Evolutionary conservation across 2,329 filamentous ascomycete species (phyloP).

Genomic region (Aspergillus costaricaensis): DNA sequence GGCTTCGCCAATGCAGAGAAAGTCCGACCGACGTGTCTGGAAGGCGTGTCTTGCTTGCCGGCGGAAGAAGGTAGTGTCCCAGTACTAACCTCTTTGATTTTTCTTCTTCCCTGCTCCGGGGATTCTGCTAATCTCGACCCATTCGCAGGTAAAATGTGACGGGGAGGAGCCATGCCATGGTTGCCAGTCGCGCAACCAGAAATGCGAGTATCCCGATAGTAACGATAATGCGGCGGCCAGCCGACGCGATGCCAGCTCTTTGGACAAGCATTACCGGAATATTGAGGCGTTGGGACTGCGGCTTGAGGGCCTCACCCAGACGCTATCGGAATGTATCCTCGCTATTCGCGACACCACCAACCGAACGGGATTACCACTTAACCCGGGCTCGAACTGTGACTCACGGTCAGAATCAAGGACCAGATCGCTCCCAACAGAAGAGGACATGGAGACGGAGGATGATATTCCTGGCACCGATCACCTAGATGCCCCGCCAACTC

Average conservation of each 20-base stretch:
- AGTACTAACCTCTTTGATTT: too few relatives aligned
- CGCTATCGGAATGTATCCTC: neutral
- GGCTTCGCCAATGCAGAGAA: neutral
- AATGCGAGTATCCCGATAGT: neutral
- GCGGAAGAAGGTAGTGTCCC: neutral
- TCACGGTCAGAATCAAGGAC: too few relatives aligned
- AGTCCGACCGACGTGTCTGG: neutral
- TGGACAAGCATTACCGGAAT: neutral
- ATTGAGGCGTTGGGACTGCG: neutral
- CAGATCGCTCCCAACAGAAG: too few relatives aligned
- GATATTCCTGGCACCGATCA: too few relatives aligned
- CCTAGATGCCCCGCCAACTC: neutral
- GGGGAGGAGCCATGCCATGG: neutral
- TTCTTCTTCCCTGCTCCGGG: too few relatives aligned
- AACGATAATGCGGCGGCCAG: slow-evolving; percentile 1
- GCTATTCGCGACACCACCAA: neutral
- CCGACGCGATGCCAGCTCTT: neutral
- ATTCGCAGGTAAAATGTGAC: slow-evolving; percentile 3
- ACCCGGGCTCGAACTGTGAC: too few relatives aligned
- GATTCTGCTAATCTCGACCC: neutral
- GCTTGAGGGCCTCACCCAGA: neutral
- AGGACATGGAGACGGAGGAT: too few relatives aligned
- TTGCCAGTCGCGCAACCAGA: slow-evolving; percentile 3
- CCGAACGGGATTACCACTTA: neutral
- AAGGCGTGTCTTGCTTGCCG: neutral